Evolutionary conservation across 2,329 filamentous ascomycete genomes (phyloP).

Genomic region (Hansfordia pulvinata): DNA sequence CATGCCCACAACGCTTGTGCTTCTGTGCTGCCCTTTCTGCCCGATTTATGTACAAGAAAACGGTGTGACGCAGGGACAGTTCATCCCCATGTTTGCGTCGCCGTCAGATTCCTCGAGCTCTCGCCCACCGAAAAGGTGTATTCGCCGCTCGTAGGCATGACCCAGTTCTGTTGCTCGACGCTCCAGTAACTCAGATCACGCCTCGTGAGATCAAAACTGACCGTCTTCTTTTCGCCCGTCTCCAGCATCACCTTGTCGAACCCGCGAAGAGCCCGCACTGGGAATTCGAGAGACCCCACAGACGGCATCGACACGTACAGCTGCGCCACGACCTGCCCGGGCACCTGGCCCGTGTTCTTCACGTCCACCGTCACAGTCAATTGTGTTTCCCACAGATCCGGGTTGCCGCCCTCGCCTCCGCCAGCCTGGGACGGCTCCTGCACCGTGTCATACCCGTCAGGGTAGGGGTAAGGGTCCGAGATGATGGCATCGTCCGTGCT

Average conservation of each 20-base stretch:
- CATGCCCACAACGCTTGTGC: neutral
- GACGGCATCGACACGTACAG: constrained; percentile 23
- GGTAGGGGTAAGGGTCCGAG: constrained; percentile 31
- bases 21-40: neutral
- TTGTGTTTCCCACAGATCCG: constrained; percentile 46
- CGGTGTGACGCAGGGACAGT: neutral
- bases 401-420: constrained; percentile 55
- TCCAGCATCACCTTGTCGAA: constrained; percentile 56
- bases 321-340: constrained; percentile 30
- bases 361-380: constrained; percentile 35
- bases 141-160: constrained; percentile 33
- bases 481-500: constrained; percentile 29
- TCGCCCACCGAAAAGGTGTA: constrained; percentile 25
- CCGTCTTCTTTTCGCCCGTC: constrained; percentile 34
- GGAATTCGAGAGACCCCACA: constrained; percentile 39
- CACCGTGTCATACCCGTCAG: constrained; percentile 35
- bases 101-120: constrained; percentile 15
- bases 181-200: constrained; percentile 67
- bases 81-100: constrained; percentile 5
- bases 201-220: constrained; percentile 47
- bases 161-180: constrained; percentile 54
- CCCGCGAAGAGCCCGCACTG: constrained; percentile 52
- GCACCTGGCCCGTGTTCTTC: constrained; percentile 34
- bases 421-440: constrained; percentile 48
- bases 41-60: constrained; percentile 1